phyloP scores from a whole-genome alignment of 805 yeast genomes.

The Pichia heedii region DNA sequence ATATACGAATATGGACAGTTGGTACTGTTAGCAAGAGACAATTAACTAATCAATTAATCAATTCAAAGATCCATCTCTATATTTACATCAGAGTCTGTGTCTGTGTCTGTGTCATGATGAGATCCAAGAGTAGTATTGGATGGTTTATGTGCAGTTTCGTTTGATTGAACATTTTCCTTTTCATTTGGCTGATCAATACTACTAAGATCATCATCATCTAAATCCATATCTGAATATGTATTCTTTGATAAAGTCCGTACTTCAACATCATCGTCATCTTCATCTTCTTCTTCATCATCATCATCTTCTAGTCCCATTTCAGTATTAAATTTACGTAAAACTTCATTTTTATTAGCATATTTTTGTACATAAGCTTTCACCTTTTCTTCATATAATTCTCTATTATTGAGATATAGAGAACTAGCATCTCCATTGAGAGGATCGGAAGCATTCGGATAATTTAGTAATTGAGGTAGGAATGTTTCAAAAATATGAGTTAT shows the following conservation, averaged over 20 bases:
- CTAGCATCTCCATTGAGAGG: slow-evolving; percentile 92
- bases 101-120: too few relatives aligned
- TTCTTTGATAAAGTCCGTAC: neutral
- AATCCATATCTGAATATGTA: neutral
- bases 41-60: too few relatives aligned
- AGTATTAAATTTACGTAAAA: slow-evolving; percentile 18
- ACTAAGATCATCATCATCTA: slow-evolving; percentile 1
- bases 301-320: slow-evolving; percentile 18
- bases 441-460: slow-evolving; percentile 91
- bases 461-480: slow-evolving; percentile 82
- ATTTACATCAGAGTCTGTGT: neutral
- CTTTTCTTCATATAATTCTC: slow-evolving; percentile 52
- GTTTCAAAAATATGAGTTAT: slow-evolving; percentile 83
- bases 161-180: neutral
- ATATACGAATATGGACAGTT: too few relatives aligned
- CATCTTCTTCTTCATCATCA: slow-evolving; percentile 13
- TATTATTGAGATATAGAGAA: slow-evolving; percentile 62
- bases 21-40: too few relatives aligned
- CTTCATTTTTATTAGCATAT: slow-evolving; percentile 44
- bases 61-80: neutral
- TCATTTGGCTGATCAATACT: neutral
- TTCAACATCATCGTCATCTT: slow-evolving; percentile 15
- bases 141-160: neutral
- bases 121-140: neutral
- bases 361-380: slow-evolving; percentile 66